These are phyloP conservation scores for Combretum micranthum DNA, from an alignment of 345 rosid genomes.

Conservation along the genomic window DNA sequence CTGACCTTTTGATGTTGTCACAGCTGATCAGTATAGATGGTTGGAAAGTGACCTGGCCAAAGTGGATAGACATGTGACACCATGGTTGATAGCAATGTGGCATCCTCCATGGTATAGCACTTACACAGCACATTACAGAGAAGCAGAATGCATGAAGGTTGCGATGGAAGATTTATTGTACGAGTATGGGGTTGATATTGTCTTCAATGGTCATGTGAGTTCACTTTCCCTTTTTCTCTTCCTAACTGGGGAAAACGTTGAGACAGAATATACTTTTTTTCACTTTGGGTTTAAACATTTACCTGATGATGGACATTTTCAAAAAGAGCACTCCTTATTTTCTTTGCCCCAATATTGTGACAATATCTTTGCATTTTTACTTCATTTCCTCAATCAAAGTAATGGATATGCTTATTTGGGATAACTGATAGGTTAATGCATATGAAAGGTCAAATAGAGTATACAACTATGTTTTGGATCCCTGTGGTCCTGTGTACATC, in stretches of 20 bases:
- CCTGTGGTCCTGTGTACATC: constrained; percentile 72
- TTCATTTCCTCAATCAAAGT: background rate
- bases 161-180: constrained; percentile 74
- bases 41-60: constrained; percentile 53
- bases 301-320: background rate
- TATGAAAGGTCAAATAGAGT: constrained; percentile 92
- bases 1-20: constrained; percentile 7
- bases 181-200: constrained; percentile 48
- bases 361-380: background rate
- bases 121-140: constrained; percentile 68
- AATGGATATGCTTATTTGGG: background rate
- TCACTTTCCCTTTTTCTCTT: background rate
- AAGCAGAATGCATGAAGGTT: constrained; percentile 83
- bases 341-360: background rate
- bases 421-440: constrained; percentile 62
- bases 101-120: constrained; percentile 89
- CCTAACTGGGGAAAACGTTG: background rate
- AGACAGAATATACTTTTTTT: background rate
- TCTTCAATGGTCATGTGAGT: constrained; percentile 80
- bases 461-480: constrained; percentile 74
- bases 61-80: constrained; percentile 60
- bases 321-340: background rate
- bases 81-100: constrained; percentile 90
- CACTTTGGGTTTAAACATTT: background rate
- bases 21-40: constrained; percentile 84